Evolutionary conservation across 352 stramenopile species (phyloP).

Genomic region (Globisporangium emineosum): DNA sequence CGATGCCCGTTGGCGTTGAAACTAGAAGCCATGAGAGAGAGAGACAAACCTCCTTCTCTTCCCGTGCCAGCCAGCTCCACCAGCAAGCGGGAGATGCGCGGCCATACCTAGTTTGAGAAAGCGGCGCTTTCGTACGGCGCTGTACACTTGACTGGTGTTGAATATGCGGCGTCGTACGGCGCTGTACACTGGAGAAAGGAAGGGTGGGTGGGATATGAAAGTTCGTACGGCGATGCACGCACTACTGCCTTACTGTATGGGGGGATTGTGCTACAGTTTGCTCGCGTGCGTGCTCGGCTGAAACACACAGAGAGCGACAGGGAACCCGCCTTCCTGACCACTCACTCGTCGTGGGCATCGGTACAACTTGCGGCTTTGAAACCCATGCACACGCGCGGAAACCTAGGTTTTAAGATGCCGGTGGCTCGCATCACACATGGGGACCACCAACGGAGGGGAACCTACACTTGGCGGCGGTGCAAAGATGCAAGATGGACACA

Average conservation of each 20-base stretch:
- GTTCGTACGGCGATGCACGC: constrained; percentile 4
- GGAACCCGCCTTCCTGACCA: not conserved
- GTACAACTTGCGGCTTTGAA: not conserved
- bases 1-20: too few relatives aligned
- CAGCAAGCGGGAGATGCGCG: constrained; percentile 1
- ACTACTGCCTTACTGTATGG: not conserved
- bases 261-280: not conserved
- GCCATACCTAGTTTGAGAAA: too few relatives aligned
- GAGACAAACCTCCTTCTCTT: not conserved
- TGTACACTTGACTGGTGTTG: constrained; percentile 1
- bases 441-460: too few relatives aligned
- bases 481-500: too few relatives aligned
- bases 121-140: not conserved
- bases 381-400: too few relatives aligned
- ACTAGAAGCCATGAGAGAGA: too few relatives aligned
- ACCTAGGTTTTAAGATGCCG: too few relatives aligned
- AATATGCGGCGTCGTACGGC: constrained; percentile 3
- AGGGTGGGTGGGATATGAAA: constrained; percentile 4
- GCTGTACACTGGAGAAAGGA: not conserved
- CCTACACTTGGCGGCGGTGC: too few relatives aligned
- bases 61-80: not conserved
- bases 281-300: not conserved
- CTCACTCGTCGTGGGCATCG: too few relatives aligned
- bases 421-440: too few relatives aligned
- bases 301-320: not conserved